Evolutionary conservation across 768 basidiomycete species (phyloP).

Genomic region (Tricholoma bakamatsutake): DNA sequence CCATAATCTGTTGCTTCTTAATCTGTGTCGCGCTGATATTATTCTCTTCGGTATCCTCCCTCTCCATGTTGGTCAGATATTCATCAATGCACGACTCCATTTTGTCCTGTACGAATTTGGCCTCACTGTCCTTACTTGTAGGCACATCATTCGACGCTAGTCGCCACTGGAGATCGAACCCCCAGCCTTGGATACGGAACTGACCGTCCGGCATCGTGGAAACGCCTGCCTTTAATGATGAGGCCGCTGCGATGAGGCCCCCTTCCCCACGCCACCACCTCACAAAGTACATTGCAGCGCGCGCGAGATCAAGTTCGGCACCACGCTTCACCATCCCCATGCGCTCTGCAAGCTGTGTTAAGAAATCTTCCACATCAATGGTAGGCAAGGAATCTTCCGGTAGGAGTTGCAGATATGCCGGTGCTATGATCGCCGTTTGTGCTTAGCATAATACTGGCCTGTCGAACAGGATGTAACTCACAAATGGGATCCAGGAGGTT

Average conservation of each 20-base stretch:
- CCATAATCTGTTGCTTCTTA: constrained; percentile 45
- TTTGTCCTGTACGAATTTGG: constrained; percentile 43
- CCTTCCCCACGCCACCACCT: constrained; percentile 84
- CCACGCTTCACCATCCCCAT: constrained; percentile 83
- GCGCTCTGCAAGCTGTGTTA: constrained; percentile 61
- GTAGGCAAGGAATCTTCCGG: constrained; percentile 51
- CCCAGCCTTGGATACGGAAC: constrained; percentile 57
- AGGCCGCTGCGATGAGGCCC: constrained; percentile 46
- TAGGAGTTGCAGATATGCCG: constrained; percentile 63
- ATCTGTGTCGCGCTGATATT: constrained; percentile 67
- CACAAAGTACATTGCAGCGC: constrained; percentile 79
- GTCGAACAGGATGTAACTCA: constrained; percentile 33
- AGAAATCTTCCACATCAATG: constrained; percentile 56
- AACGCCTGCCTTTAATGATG: constrained; percentile 20
- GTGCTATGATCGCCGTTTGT: constrained; percentile 34
- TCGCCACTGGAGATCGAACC: constrained; percentile 80
- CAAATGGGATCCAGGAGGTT: constrained; percentile 71
- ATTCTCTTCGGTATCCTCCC: constrained; percentile 48
- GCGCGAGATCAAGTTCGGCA: constrained; percentile 59
- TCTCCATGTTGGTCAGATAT: constrained; percentile 37
- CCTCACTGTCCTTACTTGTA: constrained; percentile 17
- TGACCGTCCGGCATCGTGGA: constrained; percentile 5
- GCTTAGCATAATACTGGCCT: constrained; percentile 2
- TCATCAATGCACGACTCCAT: constrained; percentile 70
- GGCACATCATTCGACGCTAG: constrained; percentile 23